Base-by-base conservation (phyloP, 441 rosid species). In the Euphorbia celastroides region DNA sequence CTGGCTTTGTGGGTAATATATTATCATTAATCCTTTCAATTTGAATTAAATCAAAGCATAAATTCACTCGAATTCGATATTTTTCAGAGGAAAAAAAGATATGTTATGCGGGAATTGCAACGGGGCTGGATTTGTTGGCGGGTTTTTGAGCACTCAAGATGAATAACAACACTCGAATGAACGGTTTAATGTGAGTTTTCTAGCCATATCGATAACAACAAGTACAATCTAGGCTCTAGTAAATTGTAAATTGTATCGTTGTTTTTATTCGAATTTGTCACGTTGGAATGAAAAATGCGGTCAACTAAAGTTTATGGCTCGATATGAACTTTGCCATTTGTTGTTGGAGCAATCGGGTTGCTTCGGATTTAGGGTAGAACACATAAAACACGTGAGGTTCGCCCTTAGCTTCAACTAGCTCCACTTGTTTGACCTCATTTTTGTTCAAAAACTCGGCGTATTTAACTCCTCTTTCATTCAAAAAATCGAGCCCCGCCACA, bases 101-200 rank as follows among this genome's bases (percentile, higher is more conserved):
- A 77, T 87, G 75, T 38, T 87, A 41, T 77, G 89, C 50, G 86
- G 86, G 48, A 80, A 80, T 31, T 86, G 88, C 79, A 84, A 84
- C 64, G 92, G 86, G 64, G 92, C 92, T 55, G 88, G 88, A 36
- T 87, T 84, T 63, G 0, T 84, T 31, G 89, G 88, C 20, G 92
- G 88, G 26, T 84, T 87, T 68, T 68, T 83, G 85, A 87, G 84
- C 73, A 81, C 89, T 25, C 28, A n/a, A 8, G 88, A 86, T 61
- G 83, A 84, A 70, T 84, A 77, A 68, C 67, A 28, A 26, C 14
- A 23, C 32, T 6, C 23, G 9, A 14, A 20, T 0, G 5, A 60
- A 51, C 36, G 19, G 54, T 23, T 51, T 46, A 17, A 19, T 61
- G 19, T 1, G 20, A 36, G 50, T 23, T 34, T 32, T n/a, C 36